Evolutionary conservation across 345 rosid genomes (phyloP).

Genomic region (Gossypium mustelinum): DNA sequence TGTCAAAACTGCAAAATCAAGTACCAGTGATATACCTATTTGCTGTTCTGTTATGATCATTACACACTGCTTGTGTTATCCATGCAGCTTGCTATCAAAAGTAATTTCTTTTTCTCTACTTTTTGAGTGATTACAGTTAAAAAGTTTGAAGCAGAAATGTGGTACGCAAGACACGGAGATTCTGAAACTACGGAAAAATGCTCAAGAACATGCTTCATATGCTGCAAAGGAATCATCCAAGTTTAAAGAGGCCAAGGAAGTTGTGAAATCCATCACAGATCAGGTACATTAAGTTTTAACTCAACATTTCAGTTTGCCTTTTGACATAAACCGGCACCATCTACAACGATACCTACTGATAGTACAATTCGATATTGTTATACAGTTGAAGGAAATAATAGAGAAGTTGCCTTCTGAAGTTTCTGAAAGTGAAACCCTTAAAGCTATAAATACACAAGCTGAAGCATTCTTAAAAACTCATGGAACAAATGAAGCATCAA

Average conservation of each 20-base stretch:
- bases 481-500: constrained; percentile 33
- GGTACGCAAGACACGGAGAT: constrained; percentile 63
- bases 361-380: constrained; percentile 3
- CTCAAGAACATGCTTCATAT: constrained; percentile 44
- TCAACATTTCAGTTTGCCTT: neutral
- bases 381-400: constrained; percentile 58
- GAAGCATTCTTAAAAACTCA: constrained; percentile 44
- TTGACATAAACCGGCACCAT: neutral
- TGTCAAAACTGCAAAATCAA: constrained; percentile 66
- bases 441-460: constrained; percentile 48
- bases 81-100: neutral
- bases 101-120: constrained; percentile 1
- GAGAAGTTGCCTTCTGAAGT: constrained; percentile 59
- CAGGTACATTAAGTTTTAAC: constrained; percentile 40
- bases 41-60: constrained; percentile 15
- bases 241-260: constrained; percentile 50
- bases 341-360: neutral
- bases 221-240: constrained; percentile 55
- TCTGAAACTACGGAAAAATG: constrained; percentile 39
- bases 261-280: constrained; percentile 48
- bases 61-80: neutral
- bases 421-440: constrained; percentile 48
- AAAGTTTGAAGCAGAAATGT: constrained; percentile 54
- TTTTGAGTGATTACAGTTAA: constrained; percentile 42
- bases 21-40: constrained; percentile 29